Evolutionary conservation across 2,329 filamentous ascomycete genomes (phyloP).

Genomic region (Phoma herbarum): DNA sequence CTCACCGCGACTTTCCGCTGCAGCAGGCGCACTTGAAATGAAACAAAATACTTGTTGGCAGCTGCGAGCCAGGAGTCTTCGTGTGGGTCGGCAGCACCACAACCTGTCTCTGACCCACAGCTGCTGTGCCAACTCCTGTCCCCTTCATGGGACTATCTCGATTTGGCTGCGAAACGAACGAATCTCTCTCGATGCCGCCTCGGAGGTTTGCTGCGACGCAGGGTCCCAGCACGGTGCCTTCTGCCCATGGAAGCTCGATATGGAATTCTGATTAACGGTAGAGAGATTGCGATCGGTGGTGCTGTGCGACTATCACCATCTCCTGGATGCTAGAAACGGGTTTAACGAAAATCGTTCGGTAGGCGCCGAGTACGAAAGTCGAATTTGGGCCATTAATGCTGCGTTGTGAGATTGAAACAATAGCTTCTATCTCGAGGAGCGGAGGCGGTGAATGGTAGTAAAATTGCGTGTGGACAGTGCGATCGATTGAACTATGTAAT

Average conservation of each 20-base stretch:
- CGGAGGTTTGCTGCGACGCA: slow-evolving; percentile 11
- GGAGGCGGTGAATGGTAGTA: slow-evolving; percentile 6
- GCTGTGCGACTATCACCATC: slow-evolving; percentile 11
- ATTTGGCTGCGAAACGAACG: slow-evolving; percentile 6
- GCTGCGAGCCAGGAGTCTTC: neutral
- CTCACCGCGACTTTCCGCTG: neutral
- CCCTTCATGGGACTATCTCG: slow-evolving; percentile 6
- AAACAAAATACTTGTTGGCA: slow-evolving; percentile 7
- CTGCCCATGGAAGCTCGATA: slow-evolving; percentile 6
- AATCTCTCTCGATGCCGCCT: slow-evolving; percentile 1
- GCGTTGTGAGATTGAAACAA: slow-evolving; percentile 2
- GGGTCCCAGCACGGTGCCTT: slow-evolving; percentile 4
- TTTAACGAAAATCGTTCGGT: slow-evolving; percentile 16
- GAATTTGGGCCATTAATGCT: neutral
- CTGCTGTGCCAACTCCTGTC: slow-evolving; percentile 5
- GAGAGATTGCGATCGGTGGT: slow-evolving; percentile 14
- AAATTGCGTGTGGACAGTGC: slow-evolving; percentile 22
- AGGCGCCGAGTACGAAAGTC: slow-evolving; percentile 15
- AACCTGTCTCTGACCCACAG: slow-evolving; percentile 2
- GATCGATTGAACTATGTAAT: slow-evolving; percentile 24
- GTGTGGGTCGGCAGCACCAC: neutral
- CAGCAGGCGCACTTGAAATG: neutral
- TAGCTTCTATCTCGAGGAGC: neutral
- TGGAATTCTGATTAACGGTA: neutral
- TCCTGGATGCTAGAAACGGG: slow-evolving; percentile 1